Evolutionary conservation across 805 yeast genomes (phyloP), one percentile per base, ranked within the genome.

Genomic region (Kockiozyma suomiensis): DNA sequence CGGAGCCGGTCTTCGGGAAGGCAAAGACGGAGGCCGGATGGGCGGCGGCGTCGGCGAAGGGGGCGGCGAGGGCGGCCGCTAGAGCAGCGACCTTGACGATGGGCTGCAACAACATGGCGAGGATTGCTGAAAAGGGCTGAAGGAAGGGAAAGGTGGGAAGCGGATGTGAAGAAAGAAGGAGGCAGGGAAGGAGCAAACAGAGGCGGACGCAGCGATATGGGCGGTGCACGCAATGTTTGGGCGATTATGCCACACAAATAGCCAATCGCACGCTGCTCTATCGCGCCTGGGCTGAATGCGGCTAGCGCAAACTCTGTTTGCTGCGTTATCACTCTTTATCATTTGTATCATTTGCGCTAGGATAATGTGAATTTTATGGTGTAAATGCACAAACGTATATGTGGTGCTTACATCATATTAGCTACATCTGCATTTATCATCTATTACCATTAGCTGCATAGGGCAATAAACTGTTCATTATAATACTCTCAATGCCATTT

Each of bases 21-120:
- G 66, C 66, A 38, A 56, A 62, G 50, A 60, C 66, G 50, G 66
- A 51, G 46, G 66, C 66, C 48, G 64, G 64, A 37, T 56, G 66
- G 30, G 65, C 58, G 35, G 65, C 66, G 28, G 56, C 65, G 43
- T 35, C 64, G 28, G 52, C 59, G 33, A 45, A 41, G 19, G 62
- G 55, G 23, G 61, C 54, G 53, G 47, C 17, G 41, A 57, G 51
- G 51, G 58, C 61, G 1, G 60, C 59, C 17, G 65, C 66, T 46
- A 43, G 52, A 35, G 61, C 65, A n/a, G 66, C 66, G 43, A 49
- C 47, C 38, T 66, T 25, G 35, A 50, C 57, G 50, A 62, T 12
- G 28, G 64, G 49, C 50, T 62, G 66, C 61, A 61, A 45, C 59
- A 57, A 56, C 66, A 62, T 60, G 19, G 49, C 46, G 12, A 33